Percentiles rank a stretch among this genome's conserved stretches.
Evolutionary conservation across 2,329 filamentous ascomycete species (phyloP).

Genomic region (Penicillium sp.): DNA sequence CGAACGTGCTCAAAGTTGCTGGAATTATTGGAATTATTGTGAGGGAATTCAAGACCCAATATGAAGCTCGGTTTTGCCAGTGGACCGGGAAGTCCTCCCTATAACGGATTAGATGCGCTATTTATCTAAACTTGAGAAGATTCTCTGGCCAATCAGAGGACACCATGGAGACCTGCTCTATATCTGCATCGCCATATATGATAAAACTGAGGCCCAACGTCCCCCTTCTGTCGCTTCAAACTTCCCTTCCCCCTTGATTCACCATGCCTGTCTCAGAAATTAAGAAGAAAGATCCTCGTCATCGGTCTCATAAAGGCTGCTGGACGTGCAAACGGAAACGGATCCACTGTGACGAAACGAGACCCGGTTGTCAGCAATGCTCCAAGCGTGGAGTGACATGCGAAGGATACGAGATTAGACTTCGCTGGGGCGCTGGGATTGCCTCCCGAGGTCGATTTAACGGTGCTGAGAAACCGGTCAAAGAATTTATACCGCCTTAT

Average conservation of each 20-base stretch:
- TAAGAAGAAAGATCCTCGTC: constrained; percentile 16
- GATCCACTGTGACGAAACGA: constrained; percentile 23
- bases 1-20: background rate
- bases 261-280: constrained; percentile 11
- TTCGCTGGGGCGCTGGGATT: constrained; percentile 26
- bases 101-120: constrained; percentile 18
- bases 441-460: constrained; percentile 23
- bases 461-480: constrained; percentile 22
- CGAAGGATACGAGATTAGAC: constrained; percentile 23
- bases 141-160: constrained; percentile 23
- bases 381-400: constrained; percentile 14
- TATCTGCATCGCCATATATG: constrained; percentile 17
- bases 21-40: constrained; percentile 1
- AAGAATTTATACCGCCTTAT: constrained; percentile 22
- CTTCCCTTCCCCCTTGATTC: background rate
- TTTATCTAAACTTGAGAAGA: constrained; percentile 21
- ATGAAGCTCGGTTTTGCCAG: constrained; percentile 2
- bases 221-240: background rate
- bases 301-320: constrained; percentile 25
- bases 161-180: background rate
- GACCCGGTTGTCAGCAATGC: constrained; percentile 19
- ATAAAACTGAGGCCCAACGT: constrained; percentile 6
- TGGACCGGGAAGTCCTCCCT: constrained; percentile 12
- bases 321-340: constrained; percentile 26
- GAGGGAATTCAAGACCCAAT: constrained; percentile 20